Conservation (phyloP, 2,329 filamentous ascomycete species). For the Septoria petroselini region DNA sequence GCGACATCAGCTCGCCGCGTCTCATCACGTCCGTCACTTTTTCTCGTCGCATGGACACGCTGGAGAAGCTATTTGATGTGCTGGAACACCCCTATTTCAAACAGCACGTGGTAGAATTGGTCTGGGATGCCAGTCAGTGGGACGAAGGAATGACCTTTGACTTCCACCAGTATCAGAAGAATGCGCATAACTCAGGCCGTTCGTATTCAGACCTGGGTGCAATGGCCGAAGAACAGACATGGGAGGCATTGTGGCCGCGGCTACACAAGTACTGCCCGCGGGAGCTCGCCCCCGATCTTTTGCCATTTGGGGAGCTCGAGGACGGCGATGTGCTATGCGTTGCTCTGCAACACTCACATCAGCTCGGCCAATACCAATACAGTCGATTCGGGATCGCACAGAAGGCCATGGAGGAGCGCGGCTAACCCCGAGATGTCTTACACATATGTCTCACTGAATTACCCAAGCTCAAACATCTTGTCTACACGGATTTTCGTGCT, state of each 20-base stretch:
- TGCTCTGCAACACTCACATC: neutral
- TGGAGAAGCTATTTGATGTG: constrained; percentile 10
- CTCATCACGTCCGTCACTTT: constrained; percentile 13
- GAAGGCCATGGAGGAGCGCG: neutral
- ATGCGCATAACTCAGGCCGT: neutral
- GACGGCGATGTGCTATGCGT: neutral
- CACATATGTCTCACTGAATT: neutral
- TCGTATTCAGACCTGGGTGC: neutral
- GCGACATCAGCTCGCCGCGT: constrained; percentile 10
- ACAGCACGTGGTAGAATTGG: constrained; percentile 10
- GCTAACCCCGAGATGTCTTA: neutral
- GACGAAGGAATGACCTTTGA: neutral
- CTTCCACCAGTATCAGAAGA: neutral
- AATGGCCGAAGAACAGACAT: neutral
- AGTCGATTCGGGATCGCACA: neutral
- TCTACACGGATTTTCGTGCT: neutral
- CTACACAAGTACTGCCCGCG: neutral
- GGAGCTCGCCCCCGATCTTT: neutral
- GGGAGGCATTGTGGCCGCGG: neutral
- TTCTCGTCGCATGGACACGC: constrained; percentile 1
- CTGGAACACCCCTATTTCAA: constrained; percentile 13
- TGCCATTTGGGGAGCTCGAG: neutral
- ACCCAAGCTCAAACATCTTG: neutral
- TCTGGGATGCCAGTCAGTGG: constrained; percentile 10
- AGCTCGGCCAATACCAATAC: neutral